These are phyloP conservation scores for Ensete ventricosum DNA, from an alignment of 176 grass and related monocot genomes.

Conservation along the genomic window DNA sequence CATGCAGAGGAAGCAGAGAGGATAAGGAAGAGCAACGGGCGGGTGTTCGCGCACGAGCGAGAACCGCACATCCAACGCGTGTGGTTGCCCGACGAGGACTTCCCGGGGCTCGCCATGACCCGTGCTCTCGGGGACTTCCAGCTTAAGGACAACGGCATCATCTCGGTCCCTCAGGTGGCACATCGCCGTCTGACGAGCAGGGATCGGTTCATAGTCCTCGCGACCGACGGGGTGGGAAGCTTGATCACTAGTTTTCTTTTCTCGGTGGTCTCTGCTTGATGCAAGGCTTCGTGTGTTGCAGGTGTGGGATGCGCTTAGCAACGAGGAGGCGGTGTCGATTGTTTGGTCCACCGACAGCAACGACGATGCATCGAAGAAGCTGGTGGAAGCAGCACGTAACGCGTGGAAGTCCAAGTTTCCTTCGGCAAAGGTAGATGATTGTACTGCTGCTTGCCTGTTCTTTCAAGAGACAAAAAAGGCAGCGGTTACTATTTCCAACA, in stretches of 20 bases:
- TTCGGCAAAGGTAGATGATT: constrained; percentile 62
- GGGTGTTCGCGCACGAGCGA: constrained; percentile 59
- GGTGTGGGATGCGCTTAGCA: constrained; percentile 91
- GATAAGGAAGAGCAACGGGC: constrained; percentile 52
- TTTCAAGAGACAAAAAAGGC: constrained; percentile 38
- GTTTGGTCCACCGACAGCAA: constrained; percentile 48
- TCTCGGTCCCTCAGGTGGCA: constrained; percentile 53
- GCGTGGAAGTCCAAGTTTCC: constrained; percentile 67
- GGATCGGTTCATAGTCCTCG: constrained; percentile 71
- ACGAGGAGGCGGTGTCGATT: constrained; percentile 73
- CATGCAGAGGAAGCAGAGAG: constrained; percentile 69
- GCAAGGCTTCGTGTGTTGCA: not conserved
- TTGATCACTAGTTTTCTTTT: not conserved
- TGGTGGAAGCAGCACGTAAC: constrained; percentile 66
- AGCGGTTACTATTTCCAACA: not conserved
- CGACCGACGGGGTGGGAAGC: constrained; percentile 54
- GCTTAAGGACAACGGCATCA: constrained; percentile 67
- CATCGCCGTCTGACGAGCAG: constrained; percentile 28
- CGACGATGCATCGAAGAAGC: constrained; percentile 66
- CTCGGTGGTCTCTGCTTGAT: not conserved
- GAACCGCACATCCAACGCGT: constrained; percentile 56
- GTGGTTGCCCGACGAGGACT: constrained; percentile 69
- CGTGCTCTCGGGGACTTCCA: constrained; percentile 63
- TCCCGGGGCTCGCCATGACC: constrained; percentile 71
- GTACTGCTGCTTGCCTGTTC: constrained; percentile 86